Conservation (phyloP, 1,284 basidiomycete genomes). For the Ceratobasidium sp. region DNA sequence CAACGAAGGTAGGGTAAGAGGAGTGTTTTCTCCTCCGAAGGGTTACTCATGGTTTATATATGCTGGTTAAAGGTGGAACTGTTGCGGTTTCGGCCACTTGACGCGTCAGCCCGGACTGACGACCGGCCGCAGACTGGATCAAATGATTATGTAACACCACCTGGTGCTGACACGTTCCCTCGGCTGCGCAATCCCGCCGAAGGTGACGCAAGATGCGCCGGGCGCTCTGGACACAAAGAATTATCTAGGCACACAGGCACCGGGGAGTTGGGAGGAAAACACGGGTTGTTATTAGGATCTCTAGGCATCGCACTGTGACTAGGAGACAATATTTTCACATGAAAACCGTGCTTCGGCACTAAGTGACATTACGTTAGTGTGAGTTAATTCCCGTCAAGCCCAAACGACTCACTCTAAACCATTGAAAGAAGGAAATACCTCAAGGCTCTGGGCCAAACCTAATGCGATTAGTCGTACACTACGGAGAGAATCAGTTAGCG, state of each 20-base stretch:
- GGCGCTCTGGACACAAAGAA: too few relatives aligned
- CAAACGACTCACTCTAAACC: not conserved
- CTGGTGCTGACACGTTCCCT: not conserved
- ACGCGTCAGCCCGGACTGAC: not conserved
- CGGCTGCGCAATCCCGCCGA: too few relatives aligned
- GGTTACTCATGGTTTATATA: not conserved
- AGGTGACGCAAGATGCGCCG: too few relatives aligned
- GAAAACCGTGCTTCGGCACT: not conserved
- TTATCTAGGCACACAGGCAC: too few relatives aligned
- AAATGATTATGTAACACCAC: not conserved
- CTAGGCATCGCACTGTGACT: slow-evolving; percentile 16
- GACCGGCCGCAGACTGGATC: not conserved
- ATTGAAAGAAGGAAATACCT: not conserved
- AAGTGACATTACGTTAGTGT: not conserved
- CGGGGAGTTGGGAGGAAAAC: not conserved
- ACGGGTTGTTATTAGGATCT: not conserved
- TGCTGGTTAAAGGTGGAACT: not conserved
- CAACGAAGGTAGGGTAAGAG: not conserved
- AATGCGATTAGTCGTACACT: slow-evolving; percentile 38
- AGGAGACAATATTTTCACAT: not conserved
- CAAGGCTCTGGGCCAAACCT: too few relatives aligned
- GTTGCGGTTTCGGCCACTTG: not conserved
- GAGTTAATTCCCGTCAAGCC: not conserved
- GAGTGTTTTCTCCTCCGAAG: too few relatives aligned
- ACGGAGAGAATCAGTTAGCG: not conserved